Conservation (phyloP, 305 asterid species). For the Solanum hybrid region DNA sequence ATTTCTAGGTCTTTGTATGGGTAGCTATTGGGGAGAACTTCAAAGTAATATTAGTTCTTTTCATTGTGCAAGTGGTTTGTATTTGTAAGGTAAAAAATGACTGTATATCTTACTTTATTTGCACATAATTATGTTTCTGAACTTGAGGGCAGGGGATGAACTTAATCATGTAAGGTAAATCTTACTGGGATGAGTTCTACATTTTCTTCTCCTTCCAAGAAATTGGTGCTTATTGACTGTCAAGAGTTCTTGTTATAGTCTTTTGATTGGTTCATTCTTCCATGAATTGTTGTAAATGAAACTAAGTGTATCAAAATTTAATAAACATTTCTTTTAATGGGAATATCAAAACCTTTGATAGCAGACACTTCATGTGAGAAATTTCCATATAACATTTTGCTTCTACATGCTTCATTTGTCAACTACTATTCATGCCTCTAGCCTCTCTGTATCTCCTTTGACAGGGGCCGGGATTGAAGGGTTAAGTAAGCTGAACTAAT, state of each 20-base stretch:
- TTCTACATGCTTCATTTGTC: not conserved
- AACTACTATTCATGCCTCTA: not conserved
- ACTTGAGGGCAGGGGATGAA: not conserved
- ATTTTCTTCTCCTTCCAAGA: not conserved
- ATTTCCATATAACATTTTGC: not conserved
- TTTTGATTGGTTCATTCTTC: not conserved
- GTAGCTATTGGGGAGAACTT: not conserved
- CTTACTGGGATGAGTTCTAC: not conserved
- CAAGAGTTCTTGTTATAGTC: not conserved
- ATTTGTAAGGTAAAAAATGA: not conserved
- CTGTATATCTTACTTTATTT: not conserved
- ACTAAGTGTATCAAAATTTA: not conserved
- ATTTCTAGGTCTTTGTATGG: not conserved
- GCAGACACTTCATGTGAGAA: not conserved
- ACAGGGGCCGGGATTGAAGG: not conserved
- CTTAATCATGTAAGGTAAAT: not conserved
- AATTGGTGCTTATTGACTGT: not conserved
- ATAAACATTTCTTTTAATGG: not conserved
- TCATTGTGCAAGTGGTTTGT: not conserved
- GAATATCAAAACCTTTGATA: not conserved
- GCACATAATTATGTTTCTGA: not conserved
- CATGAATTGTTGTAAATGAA: not conserved
- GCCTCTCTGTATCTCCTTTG: not conserved
- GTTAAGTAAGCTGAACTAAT: slow-evolving; percentile 3
- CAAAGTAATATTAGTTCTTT: not conserved